phyloP scores from a whole-genome alignment of 257 asterid genomes.

The Nemophila menziesii region DNA sequence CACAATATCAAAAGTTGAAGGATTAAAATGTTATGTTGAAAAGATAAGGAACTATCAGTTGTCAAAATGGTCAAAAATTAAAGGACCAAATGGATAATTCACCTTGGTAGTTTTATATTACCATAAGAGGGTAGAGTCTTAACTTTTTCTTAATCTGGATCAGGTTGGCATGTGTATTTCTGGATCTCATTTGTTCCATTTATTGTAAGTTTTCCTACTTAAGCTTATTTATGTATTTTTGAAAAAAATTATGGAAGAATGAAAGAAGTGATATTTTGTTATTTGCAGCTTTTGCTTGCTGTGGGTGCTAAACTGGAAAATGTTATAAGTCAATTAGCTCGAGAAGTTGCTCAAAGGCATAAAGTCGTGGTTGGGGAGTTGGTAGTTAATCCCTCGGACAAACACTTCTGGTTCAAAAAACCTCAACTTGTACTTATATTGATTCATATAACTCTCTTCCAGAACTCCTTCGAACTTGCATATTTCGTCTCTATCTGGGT shows the following conservation, averaged over 20 bases:
- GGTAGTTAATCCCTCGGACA: conserved; percentile 26
- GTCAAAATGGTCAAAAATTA: too few relatives aligned
- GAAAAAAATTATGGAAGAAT: neutral
- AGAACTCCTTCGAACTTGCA: conserved; percentile 30
- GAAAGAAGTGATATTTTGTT: neutral
- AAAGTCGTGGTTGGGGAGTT: conserved; percentile 22
- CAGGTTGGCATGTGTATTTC: conserved; percentile 73
- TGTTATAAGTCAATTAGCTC: conserved; percentile 31
- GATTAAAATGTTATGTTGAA: too few relatives aligned
- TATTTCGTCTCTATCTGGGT: conserved; percentile 35
- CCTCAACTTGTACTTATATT: conserved; percentile 23
- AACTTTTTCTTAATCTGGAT: conserved; percentile 1
- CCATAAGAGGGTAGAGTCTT: neutral
- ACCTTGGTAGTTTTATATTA: neutral
- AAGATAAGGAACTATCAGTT: too few relatives aligned
- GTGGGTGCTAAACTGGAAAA: conserved; percentile 65
- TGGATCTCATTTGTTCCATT: conserved; percentile 63
- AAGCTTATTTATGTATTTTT: too few relatives aligned
- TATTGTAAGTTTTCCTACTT: conserved; percentile 18
- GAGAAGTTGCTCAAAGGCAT: conserved; percentile 27
- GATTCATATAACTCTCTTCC: conserved; percentile 26
- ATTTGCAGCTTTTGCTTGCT: conserved; percentile 41
- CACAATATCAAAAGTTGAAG: too few relatives aligned
- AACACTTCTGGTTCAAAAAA: conserved; percentile 27
- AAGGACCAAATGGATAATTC: too few relatives aligned